Evolutionary conservation across 139 green algal genomes (phyloP).

Genomic region (Chlorella sp.): DNA sequence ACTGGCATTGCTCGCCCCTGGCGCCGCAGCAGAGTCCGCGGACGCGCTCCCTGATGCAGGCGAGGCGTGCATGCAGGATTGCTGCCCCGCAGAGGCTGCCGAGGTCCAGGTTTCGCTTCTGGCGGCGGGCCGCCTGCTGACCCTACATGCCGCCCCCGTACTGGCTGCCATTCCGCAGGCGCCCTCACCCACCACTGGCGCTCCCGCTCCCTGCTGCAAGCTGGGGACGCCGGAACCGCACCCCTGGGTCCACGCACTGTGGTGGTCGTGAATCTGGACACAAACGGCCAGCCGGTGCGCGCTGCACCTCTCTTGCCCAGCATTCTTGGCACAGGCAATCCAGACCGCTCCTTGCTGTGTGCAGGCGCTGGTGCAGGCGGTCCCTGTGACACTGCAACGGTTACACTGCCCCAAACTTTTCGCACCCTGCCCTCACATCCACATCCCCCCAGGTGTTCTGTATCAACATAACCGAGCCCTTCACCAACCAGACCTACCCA

Average conservation of each 20-base stretch:
- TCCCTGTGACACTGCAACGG: not conserved
- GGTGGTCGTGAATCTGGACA: conserved; percentile 1
- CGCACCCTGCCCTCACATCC: not conserved
- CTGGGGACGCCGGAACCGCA: not conserved
- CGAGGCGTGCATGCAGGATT: too few relatives aligned
- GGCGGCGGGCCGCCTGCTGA: too few relatives aligned
- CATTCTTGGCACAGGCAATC: not conserved
- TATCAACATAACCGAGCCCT: conserved; percentile 5
- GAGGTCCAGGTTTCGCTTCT: not conserved
- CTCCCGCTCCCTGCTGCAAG: not conserved
- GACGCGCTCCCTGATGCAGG: too few relatives aligned
- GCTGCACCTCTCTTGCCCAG: not conserved
- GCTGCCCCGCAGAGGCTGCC: too few relatives aligned
- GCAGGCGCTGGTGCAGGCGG: not conserved
- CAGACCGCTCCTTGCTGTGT: too few relatives aligned
- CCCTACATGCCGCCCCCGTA: not conserved
- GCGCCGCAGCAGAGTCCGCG: not conserved
- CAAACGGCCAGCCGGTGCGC: not conserved
- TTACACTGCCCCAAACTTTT: not conserved
- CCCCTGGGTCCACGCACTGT: not conserved
- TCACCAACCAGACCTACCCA: not conserved
- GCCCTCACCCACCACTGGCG: not conserved
- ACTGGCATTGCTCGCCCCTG: not conserved
- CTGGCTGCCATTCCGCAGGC: not conserved
- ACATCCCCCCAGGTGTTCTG: not conserved